Evolutionary conservation across 1,284 basidiomycete species (phyloP), one percentile per base, ranked within the genome.

Genomic region (Pseudozyma sp.): DNA sequence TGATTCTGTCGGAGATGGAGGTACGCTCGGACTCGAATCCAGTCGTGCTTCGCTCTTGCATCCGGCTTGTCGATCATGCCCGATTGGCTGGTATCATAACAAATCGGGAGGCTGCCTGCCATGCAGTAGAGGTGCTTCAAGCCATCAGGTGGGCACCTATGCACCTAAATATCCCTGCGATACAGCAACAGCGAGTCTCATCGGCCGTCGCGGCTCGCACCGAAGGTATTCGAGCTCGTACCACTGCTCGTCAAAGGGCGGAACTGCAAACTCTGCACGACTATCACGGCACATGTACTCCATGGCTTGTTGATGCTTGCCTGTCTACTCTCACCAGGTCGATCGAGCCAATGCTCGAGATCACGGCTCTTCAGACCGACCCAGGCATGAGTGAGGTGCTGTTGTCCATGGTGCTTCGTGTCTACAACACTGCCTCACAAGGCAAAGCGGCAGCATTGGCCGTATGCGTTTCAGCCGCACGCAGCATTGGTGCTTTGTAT

Each of bases 1-100:
- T 65, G 51, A 62, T 74, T 12, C 36, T 70, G 8, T 63, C 66
- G 1, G 71, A 74, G 44, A 69, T 74, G 67, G 67, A 70, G 13
- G 51, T 50, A 9, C 59, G 67, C 8, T 68, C 59, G 9, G 73
- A 76, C 31, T 50, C 69, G 1, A 62, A 64, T 18, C 69, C 73
- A 3, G 40, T 49, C 11, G 69, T 71, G 2, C 61, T 76, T 48
- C 68, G 73, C 18, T 55, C 60, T 14, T 68, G 64, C 10, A 57
- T 76, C 21, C 52, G 57, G 19, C 42, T 76, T 31, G 44, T 68
- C 2, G 49, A 71, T 5, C 38, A 51, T 16, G 60, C 63, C 13
- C 54, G 59, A 5, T 16, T 40, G 11, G 39, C 12, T 5, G 64
- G 65, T 6, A 5, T 53, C 13, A 39, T 76, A 19, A 35, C 68